Evolutionary conservation across 495 filamentous ascomycete species (phyloP).

Genomic region (Tuber umbilicatum): DNA sequence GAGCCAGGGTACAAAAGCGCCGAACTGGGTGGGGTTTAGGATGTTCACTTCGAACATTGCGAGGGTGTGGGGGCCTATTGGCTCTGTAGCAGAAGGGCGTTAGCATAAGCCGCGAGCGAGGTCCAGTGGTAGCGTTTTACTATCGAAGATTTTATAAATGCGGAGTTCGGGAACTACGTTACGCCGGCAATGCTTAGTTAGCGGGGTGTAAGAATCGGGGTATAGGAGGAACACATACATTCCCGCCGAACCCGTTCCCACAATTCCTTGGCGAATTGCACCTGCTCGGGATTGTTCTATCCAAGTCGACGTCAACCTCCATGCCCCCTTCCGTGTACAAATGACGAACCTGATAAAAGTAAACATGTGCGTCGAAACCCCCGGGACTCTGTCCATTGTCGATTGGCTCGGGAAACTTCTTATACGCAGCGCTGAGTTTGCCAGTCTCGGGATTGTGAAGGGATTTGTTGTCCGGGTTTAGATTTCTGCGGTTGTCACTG

Average conservation of each 20-base stretch:
- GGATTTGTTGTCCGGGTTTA: slow-evolving; percentile 60
- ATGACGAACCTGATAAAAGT: slow-evolving; percentile 53
- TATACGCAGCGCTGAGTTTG: slow-evolving; percentile 57
- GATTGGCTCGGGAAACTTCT: slow-evolving; percentile 58
- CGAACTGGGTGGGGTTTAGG: slow-evolving; percentile 78
- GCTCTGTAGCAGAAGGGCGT: slow-evolving; percentile 39
- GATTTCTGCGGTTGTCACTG: slow-evolving; percentile 39
- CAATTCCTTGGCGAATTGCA: slow-evolving; percentile 60
- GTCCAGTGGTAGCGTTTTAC: neutral
- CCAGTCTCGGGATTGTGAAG: slow-evolving; percentile 55
- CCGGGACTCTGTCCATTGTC: slow-evolving; percentile 53
- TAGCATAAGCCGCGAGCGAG: neutral
- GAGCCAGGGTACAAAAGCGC: slow-evolving; percentile 76
- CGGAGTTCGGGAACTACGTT: slow-evolving; percentile 72
- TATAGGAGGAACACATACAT: slow-evolving; percentile 50
- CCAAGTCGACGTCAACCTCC: neutral
- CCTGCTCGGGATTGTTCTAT: slow-evolving; percentile 56
- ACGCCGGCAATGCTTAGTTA: neutral
- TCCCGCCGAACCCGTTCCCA: slow-evolving; percentile 73
- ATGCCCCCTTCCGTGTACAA: neutral
- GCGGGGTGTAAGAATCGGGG: neutral
- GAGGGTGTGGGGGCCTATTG: slow-evolving; percentile 73
- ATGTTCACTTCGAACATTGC: slow-evolving; percentile 92
- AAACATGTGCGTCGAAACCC: slow-evolving; percentile 73
- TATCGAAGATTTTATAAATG: slow-evolving; percentile 70